phyloP scores from a whole-genome alignment of 495 filamentous ascomycete species.

The Daldinia concentrica region DNA sequence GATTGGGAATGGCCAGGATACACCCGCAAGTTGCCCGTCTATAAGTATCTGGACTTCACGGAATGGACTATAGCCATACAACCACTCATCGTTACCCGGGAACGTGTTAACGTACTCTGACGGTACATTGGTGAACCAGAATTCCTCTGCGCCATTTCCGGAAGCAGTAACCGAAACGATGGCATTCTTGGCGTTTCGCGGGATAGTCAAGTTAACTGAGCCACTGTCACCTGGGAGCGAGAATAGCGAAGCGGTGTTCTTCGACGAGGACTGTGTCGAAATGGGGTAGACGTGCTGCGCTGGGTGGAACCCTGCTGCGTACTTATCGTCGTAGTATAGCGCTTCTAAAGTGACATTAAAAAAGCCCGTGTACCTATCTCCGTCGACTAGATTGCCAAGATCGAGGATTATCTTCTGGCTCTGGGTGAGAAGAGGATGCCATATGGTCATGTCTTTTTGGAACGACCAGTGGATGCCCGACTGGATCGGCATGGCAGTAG shows the following conservation, averaged over 20 bases:
- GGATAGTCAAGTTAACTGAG: conserved; percentile 65
- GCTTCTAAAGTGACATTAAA: conserved; percentile 86
- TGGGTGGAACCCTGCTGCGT: conserved; percentile 49
- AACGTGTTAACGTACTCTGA: conserved; percentile 71
- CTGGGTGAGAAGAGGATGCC: conserved; percentile 70
- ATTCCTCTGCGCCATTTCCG: conserved; percentile 82
- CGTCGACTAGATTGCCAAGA: conserved; percentile 77
- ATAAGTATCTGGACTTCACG: conserved; percentile 85
- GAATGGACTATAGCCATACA: conserved; percentile 80
- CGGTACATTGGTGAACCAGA: conserved; percentile 91
- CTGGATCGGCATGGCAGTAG: conserved; percentile 82
- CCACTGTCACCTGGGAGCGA: conserved; percentile 72
- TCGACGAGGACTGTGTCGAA: conserved; percentile 65
- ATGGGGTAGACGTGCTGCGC: conserved; percentile 80
- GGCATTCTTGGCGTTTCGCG: conserved; percentile 71
- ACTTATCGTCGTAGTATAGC: conserved; percentile 68
- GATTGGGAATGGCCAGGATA: conserved; percentile 85
- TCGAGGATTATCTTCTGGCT: conserved; percentile 84
- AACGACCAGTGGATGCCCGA: conserved; percentile 79
- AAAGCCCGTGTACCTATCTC: conserved; percentile 76
- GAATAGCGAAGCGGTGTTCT: conserved; percentile 71
- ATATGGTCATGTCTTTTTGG: conserved; percentile 84
- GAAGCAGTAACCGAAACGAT: conserved; percentile 79
- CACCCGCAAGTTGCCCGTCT: conserved; percentile 77
- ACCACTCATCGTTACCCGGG: conserved; percentile 58